Evolutionary conservation across 2,329 filamentous ascomycete species (phyloP).

Genomic region (Nemania abortiva): DNA sequence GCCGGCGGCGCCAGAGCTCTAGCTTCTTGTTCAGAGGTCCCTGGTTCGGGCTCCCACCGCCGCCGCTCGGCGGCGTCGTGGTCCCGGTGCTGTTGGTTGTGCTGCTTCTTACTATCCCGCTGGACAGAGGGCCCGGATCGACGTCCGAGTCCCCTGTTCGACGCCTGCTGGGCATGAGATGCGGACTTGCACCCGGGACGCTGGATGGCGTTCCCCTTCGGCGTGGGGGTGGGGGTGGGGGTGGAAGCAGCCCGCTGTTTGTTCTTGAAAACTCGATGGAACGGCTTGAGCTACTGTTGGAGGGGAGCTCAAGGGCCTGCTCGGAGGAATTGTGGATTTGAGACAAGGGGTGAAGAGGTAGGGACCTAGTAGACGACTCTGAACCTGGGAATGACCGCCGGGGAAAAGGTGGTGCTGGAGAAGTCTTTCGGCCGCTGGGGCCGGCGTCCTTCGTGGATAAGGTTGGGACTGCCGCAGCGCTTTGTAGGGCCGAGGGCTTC

Average conservation of each 20-base stretch:
- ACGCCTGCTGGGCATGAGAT: constrained; percentile 41
- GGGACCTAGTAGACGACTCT: constrained; percentile 39
- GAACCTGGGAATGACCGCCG: constrained; percentile 50
- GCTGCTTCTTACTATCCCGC: constrained; percentile 36
- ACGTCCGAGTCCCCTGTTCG: constrained; percentile 56
- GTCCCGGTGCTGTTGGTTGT: constrained; percentile 38
- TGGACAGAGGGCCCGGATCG: constrained; percentile 56
- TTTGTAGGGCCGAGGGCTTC: constrained; percentile 69
- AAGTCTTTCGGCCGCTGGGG: constrained; percentile 29
- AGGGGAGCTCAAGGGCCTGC: constrained; percentile 39
- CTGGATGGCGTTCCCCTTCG: constrained; percentile 58
- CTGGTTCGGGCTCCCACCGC: constrained; percentile 40
- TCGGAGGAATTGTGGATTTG: constrained; percentile 57
- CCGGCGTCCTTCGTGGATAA: constrained; percentile 32
- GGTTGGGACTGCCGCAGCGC: constrained; percentile 50
- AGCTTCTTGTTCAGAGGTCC: constrained; percentile 72
- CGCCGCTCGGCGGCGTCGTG: constrained; percentile 32
- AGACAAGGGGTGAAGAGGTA: constrained; percentile 53
- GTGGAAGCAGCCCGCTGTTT: constrained; percentile 18
- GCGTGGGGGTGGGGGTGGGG: constrained; percentile 63
- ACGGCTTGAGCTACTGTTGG: neutral
- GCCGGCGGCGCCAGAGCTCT: constrained; percentile 77
- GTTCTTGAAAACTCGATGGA: constrained; percentile 27
- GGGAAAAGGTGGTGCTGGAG: constrained; percentile 54
- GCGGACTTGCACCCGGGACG: constrained; percentile 44